These are phyloP conservation scores for Stropharia rugosoannulata DNA, from an alignment of 768 basidiomycete species.

Conservation along the genomic window DNA sequence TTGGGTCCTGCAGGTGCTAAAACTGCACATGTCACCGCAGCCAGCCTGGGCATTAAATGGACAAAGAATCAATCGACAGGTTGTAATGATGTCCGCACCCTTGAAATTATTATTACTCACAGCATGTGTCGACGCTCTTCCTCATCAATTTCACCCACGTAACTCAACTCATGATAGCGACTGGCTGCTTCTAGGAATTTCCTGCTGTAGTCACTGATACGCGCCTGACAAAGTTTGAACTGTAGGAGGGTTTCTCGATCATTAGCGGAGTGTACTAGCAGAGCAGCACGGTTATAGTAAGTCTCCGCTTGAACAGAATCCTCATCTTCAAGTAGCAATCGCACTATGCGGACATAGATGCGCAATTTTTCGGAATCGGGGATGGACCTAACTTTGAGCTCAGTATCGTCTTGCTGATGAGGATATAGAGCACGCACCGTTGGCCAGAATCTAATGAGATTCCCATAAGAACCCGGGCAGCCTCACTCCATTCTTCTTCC, in stretches of 20 bases:
- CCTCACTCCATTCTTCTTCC: conserved; percentile 93
- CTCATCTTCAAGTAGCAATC: conserved; percentile 92
- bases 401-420: neutral
- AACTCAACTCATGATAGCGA: conserved; percentile 93
- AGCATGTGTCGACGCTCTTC: conserved; percentile 89
- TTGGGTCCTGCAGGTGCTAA: conserved; percentile 97
- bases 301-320: conserved; percentile 98
- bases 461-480: conserved; percentile 88
- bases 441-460: conserved; percentile 90
- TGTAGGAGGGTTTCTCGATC: conserved; percentile 80
- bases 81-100: too few species aligned
- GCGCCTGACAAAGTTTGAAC: conserved; percentile 92
- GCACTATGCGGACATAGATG: conserved; percentile 92
- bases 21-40: conserved; percentile 95
- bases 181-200: conserved; percentile 94
- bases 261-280: conserved; percentile 76
- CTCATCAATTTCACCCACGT: conserved; percentile 88
- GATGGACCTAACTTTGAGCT: conserved; percentile 25
- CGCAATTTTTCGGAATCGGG: conserved; percentile 85
- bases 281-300: conserved; percentile 94
- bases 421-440: conserved; percentile 45
- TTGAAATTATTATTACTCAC: conserved; percentile 43
- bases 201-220: conserved; percentile 89
- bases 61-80: neutral
- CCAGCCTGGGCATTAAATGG: conserved; percentile 48